Evolutionary conservation across 2,329 filamentous ascomycete genomes (phyloP).

Genomic region (Rasamsonia emersonii): DNA sequence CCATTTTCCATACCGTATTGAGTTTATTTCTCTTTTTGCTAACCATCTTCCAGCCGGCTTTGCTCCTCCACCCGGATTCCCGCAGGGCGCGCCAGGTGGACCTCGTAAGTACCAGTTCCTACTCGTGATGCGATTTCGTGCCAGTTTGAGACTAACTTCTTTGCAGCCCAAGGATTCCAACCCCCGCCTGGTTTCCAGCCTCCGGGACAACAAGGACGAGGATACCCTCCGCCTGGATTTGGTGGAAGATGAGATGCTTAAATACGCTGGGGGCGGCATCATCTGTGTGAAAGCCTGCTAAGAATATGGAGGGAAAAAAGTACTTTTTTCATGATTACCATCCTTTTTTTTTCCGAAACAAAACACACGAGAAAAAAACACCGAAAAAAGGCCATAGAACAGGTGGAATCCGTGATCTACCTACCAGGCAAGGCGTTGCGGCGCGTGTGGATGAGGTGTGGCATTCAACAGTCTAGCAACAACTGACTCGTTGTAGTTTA

Average conservation of each 20-base stretch:
- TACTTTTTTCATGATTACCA: not conserved
- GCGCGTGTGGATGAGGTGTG: slow-evolving; percentile 31
- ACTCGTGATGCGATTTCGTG: slow-evolving; percentile 4
- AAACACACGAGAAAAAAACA: slow-evolving; percentile 3
- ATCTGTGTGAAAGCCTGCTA: slow-evolving; percentile 9
- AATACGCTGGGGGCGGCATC: slow-evolving; percentile 14
- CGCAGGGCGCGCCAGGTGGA: slow-evolving; percentile 28
- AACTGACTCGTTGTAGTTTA: too few relatives aligned
- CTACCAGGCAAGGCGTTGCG: slow-evolving; percentile 34
- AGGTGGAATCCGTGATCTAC: slow-evolving; percentile 20
- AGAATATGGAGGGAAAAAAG: not conserved
- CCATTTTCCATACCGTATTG: not conserved
- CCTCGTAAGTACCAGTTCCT: slow-evolving; percentile 34
- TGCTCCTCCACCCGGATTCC: slow-evolving; percentile 40
- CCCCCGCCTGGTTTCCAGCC: slow-evolving; percentile 69
- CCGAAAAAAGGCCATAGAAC: slow-evolving; percentile 11
- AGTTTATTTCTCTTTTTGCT: slow-evolving; percentile 10
- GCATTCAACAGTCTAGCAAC: slow-evolving; percentile 19
- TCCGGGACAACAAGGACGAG: slow-evolving; percentile 44
- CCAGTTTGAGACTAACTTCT: slow-evolving; percentile 26
- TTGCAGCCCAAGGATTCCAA: slow-evolving; percentile 43
- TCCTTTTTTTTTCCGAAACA: slow-evolving; percentile 1
- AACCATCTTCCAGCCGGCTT: slow-evolving; percentile 33
- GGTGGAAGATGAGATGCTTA: slow-evolving; percentile 30
- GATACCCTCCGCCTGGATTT: slow-evolving; percentile 45